Percentiles rank a stretch among this genome's conserved stretches.
Conservation (phyloP, 192 early-diverging fungal species). For the Dissophora globulifera region DNA sequence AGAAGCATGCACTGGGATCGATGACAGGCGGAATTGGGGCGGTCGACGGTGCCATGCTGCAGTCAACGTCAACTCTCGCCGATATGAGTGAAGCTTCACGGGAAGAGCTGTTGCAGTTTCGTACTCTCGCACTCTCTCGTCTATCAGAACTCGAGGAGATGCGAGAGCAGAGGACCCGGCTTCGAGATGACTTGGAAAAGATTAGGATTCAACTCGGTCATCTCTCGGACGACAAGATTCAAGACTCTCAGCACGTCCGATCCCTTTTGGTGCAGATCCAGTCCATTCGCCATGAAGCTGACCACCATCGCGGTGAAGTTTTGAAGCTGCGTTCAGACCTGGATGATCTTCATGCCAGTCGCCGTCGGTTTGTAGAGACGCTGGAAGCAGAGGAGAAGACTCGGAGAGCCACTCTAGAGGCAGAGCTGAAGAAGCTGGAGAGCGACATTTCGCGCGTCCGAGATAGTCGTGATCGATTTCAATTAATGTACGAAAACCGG, state of each 20-base stretch:
- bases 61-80: neutral
- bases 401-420: constrained; percentile 28
- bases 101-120: constrained; percentile 38
- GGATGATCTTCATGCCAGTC: constrained; percentile 29
- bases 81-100: constrained; percentile 32
- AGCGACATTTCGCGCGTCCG: constrained; percentile 33
- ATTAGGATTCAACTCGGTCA: constrained; percentile 15
- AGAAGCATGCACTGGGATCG: neutral
- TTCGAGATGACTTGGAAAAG: constrained; percentile 36
- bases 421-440: constrained; percentile 39
- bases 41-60: neutral
- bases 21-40: neutral
- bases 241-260: constrained; percentile 33
- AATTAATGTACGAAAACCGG: constrained; percentile 42
- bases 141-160: constrained; percentile 34
- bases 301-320: constrained; percentile 6
- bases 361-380: constrained; percentile 36
- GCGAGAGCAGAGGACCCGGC: constrained; percentile 7
- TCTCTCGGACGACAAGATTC: constrained; percentile 33
- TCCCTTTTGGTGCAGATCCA: constrained; percentile 26
- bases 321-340: constrained; percentile 20
- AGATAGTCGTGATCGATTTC: constrained; percentile 36
- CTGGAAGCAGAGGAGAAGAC: constrained; percentile 39
- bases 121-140: constrained; percentile 21
- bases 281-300: constrained; percentile 19